Conservation (phyloP, 257 asterid species). For the Eucommia ulmoides region DNA sequence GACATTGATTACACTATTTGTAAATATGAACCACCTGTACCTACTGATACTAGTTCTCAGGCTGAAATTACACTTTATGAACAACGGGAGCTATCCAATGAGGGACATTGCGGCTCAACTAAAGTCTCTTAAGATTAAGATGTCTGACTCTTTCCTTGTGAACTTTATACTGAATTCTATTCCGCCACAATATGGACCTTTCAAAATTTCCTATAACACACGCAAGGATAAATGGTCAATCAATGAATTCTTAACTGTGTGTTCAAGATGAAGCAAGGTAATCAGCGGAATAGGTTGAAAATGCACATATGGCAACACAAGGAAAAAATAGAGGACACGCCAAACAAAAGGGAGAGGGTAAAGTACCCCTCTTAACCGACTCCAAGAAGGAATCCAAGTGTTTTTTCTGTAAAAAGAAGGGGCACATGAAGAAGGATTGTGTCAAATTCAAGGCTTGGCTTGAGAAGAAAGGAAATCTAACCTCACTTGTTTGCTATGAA, state of each 20-base stretch:
- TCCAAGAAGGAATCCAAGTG: background rate
- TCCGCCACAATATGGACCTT: background rate
- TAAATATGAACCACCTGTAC: too few relatives aligned
- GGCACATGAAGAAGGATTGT: background rate
- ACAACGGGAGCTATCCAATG: too few relatives aligned
- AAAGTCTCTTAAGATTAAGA: background rate
- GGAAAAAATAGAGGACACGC: background rate
- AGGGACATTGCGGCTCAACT: background rate
- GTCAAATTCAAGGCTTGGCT: background rate
- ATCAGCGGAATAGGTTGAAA: background rate
- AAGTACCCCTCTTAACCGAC: background rate
- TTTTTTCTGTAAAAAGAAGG: background rate
- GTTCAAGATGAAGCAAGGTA: too few relatives aligned
- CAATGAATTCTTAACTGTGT: too few relatives aligned
- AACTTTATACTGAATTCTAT: background rate
- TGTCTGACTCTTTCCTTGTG: background rate
- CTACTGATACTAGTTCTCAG: too few relatives aligned
- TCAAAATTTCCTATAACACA: background rate
- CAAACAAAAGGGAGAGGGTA: background rate
- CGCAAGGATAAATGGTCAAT: background rate
- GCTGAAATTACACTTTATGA: too few relatives aligned
- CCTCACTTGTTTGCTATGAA: background rate
- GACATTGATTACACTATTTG: too few relatives aligned
- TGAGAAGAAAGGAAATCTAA: background rate
- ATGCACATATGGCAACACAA: background rate